Conservation (phyloP, 1,284 basidiomycete genomes). For the Ceratobasidium sp. region DNA sequence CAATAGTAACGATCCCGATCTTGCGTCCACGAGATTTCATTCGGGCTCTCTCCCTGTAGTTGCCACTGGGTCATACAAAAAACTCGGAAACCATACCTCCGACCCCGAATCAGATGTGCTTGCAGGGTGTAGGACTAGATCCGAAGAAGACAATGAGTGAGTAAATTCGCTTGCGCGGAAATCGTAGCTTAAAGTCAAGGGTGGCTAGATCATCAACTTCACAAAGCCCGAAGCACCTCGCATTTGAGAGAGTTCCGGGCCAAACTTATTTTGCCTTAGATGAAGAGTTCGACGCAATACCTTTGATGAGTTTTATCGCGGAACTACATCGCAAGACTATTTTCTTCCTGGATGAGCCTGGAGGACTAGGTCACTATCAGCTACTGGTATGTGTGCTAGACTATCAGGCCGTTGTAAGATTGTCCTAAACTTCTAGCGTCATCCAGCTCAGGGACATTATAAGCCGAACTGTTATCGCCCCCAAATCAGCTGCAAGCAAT, state of each 20-base stretch:
- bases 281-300: slow-evolving; percentile 23
- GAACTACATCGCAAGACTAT: background rate
- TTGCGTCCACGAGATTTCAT: background rate
- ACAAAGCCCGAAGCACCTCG: too few relatives aligned
- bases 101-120: background rate
- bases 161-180: too few relatives aligned
- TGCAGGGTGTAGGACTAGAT: too few relatives aligned
- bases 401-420: too few relatives aligned
- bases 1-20: background rate
- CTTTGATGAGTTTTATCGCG: slow-evolving; percentile 24
- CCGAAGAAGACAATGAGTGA: too few relatives aligned
- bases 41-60: background rate
- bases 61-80: background rate
- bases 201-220: too few relatives aligned
- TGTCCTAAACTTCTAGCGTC: too few relatives aligned
- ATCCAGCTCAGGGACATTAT: background rate
- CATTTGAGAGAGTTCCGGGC: too few relatives aligned
- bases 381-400: slow-evolving; percentile 3
- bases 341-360: background rate
- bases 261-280: slow-evolving; percentile 2
- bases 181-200: too few relatives aligned
- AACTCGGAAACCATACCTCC: background rate
- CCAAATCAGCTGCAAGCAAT: background rate
- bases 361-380: background rate
- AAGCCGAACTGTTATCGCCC: background rate